Evolutionary conservation across 2,329 filamentous ascomycete genomes (phyloP).

Genomic region (Myriangium duriaei): DNA sequence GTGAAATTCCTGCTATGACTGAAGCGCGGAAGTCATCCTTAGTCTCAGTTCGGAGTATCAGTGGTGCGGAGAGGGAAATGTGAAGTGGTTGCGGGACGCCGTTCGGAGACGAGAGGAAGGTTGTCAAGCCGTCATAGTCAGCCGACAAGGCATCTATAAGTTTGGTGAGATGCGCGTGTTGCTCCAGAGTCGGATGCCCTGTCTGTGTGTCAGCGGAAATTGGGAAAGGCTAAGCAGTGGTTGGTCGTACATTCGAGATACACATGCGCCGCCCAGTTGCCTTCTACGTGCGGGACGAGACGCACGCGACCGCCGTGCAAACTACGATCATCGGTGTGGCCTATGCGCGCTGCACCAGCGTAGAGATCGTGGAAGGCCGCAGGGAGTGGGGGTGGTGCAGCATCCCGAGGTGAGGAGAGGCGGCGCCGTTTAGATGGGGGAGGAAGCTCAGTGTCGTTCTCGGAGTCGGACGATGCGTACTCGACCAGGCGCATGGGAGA

Average conservation of each 20-base stretch:
- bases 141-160: slow-evolving; percentile 28
- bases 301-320: slow-evolving; percentile 78
- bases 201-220: slow-evolving; percentile 9
- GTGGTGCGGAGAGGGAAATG: slow-evolving; percentile 74
- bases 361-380: slow-evolving; percentile 79
- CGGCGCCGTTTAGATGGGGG: slow-evolving; percentile 12
- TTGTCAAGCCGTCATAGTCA: slow-evolving; percentile 18
- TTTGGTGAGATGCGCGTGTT: slow-evolving; percentile 28
- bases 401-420: slow-evolving; percentile 2
- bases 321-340: slow-evolving; percentile 66
- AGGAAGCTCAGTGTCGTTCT: slow-evolving; percentile 17
- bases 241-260: slow-evolving; percentile 77
- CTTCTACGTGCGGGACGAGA: slow-evolving; percentile 68
- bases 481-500: slow-evolving; percentile 50
- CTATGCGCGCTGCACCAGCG: slow-evolving; percentile 64
- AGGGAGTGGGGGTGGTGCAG: slow-evolving; percentile 48
- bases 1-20: slow-evolving; percentile 35
- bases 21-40: slow-evolving; percentile 54
- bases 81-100: slow-evolving; percentile 71
- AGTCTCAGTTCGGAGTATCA: slow-evolving; percentile 60
- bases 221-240: neutral
- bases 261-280: slow-evolving; percentile 86
- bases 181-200: slow-evolving; percentile 43
- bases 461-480: slow-evolving; percentile 46
- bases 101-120: slow-evolving; percentile 64